These are phyloP conservation scores for Encephalitozoon hellem DNA, from an alignment of 371 early-diverging fungal species.

Conservation along the genomic window DNA sequence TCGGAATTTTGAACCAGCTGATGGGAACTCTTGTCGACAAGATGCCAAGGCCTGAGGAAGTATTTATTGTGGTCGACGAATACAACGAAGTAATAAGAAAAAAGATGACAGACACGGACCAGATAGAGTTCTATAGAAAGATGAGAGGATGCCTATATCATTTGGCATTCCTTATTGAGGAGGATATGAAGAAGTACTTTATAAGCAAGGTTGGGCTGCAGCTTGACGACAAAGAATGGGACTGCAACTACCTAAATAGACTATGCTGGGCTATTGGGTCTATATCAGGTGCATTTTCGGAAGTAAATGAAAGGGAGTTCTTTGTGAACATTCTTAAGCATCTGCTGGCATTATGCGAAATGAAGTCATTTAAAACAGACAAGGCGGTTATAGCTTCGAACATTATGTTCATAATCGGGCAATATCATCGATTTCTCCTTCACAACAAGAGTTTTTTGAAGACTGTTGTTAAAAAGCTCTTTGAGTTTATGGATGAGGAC, in stretches of 20 bases:
- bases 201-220: conserved; percentile 24
- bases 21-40: conserved; percentile 47
- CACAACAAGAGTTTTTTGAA: conserved; percentile 96
- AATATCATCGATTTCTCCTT: conserved; percentile 92
- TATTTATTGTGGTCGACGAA: conserved; percentile 94
- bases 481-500: conserved; percentile 99
- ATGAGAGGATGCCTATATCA: conserved; percentile 66
- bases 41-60: conserved; percentile 64
- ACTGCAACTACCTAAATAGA: conserved; percentile 86
- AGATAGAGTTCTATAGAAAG: conserved; percentile 86
- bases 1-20: conserved; percentile 34
- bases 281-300: conserved; percentile 83
- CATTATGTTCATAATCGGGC: conserved; percentile 98
- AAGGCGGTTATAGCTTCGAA: conserved; percentile 98
- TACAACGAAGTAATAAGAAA: conserved; percentile 97
- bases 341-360: conserved; percentile 77
- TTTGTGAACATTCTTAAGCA: conserved; percentile 90
- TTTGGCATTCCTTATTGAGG: conserved; percentile 44
- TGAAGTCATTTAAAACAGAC: conserved; percentile 87
- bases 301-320: conserved; percentile 90
- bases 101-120: conserved; percentile 89
- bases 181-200: conserved; percentile 48
- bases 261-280: conserved; percentile 98
- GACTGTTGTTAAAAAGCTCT: conserved; percentile 96
- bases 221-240: conserved; percentile 66